phyloP scores from a whole-genome alignment of 768 basidiomycete genomes.

The Lentinula raphanica region DNA sequence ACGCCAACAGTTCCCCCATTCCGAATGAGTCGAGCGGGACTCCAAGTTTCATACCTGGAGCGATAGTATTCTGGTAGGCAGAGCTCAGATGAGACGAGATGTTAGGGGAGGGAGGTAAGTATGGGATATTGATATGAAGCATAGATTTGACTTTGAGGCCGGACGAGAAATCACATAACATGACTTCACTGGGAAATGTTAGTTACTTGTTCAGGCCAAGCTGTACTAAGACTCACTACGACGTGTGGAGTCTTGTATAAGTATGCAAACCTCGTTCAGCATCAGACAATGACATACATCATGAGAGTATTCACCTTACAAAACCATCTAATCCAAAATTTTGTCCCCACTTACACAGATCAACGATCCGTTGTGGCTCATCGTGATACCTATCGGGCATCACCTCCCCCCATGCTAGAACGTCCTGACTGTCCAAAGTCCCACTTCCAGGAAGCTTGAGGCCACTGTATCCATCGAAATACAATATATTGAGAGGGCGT shows the following conservation, averaged over 20 bases:
- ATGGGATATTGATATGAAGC: slow-evolving; percentile 8
- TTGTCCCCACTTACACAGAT: slow-evolving; percentile 29
- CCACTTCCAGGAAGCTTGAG: slow-evolving; percentile 28
- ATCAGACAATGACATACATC: not conserved
- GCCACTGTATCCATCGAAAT: slow-evolving; percentile 27
- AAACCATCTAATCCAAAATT: slow-evolving; percentile 27
- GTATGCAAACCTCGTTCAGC: not conserved
- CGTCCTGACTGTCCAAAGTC: slow-evolving; percentile 30
- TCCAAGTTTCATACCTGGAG: slow-evolving; percentile 5
- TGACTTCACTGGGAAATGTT: slow-evolving; percentile 26
- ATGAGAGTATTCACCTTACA: slow-evolving; percentile 17
- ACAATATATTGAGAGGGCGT: slow-evolving; percentile 24
- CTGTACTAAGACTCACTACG: not conserved
- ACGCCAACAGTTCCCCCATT: slow-evolving; percentile 11
- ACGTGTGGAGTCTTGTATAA: not conserved
- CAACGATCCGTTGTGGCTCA: slow-evolving; percentile 21
- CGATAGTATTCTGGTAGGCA: not conserved
- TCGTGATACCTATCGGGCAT: slow-evolving; percentile 12
- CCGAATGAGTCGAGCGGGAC: slow-evolving; percentile 5
- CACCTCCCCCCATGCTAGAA: slow-evolving; percentile 24
- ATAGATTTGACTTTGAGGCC: slow-evolving; percentile 22
- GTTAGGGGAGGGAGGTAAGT: not conserved
- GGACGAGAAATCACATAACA: slow-evolving; percentile 27
- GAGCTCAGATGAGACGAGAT: not conserved
- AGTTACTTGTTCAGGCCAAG: not conserved